Base-by-base conservation (phyloP, 352 stramenopile species). In the Achlya hypogyna region DNA sequence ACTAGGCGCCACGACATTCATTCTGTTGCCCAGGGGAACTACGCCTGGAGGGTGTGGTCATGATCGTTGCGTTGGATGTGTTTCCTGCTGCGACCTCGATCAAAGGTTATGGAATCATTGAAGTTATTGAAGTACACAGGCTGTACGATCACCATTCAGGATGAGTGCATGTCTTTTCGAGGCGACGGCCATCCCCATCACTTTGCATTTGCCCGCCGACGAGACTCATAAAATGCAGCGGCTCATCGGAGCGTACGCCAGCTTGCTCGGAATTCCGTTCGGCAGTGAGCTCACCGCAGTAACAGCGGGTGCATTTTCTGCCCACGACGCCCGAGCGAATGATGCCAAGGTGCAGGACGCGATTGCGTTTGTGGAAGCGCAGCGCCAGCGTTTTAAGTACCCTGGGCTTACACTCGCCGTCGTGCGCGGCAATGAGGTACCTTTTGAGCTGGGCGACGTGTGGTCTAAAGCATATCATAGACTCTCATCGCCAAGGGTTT, bases 401-500 rank as follows among this genome's bases (percentile, higher is more conserved):
- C 38, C 38, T 10, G 38, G 38, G 2, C 38, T 45, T 18, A 18
- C 38, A 10, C 38, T 45, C 38, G 38, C 38, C 6, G 38, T 45
- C 38, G 38, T 45, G 38, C 38, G n/a, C 14, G 38, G 38, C 38
- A 45, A 45, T 18, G 12, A 45, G 1, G 38, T 45, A 9, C 38
- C 12, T 45, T 45, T 45, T 45, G 38, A n/a, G n/a, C 38, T 10
- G n/a, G 14, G 2, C 12, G 16, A 12, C 8, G 10, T 56, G 25
- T 20, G 2, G 10, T 10, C 25, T 56, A 2, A 20, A 12, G 31
- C 16, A 38, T 35, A 65, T n/a, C n/a, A n/a, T n/a, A n/a, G 47
- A 65, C 59, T 5, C n/a, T 65, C 14, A 53, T 65, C 54, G 59
- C 59, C 35, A 34, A 58, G 8, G 59, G 59, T 25, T 56, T 65